These are phyloP conservation scores for Trametes cubensis DNA, from an alignment of 768 basidiomycete genomes.

Conservation along the genomic window DNA sequence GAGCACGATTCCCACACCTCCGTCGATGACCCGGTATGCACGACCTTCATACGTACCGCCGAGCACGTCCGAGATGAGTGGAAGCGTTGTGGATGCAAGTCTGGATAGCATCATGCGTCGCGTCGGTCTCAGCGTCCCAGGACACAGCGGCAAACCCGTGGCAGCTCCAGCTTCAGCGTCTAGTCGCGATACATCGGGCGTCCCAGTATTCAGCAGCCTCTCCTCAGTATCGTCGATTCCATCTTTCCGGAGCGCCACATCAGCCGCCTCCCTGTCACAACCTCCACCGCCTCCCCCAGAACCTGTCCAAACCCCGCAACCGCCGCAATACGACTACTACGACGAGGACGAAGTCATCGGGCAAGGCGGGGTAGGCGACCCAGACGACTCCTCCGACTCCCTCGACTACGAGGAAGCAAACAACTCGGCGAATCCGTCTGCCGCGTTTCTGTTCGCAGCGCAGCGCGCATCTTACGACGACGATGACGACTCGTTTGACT, in stretches of 20 bases:
- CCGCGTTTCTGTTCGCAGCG: constrained; percentile 69
- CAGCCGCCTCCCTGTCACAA: background rate
- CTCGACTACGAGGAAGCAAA: constrained; percentile 53
- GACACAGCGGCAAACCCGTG: background rate
- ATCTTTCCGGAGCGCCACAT: constrained; percentile 17
- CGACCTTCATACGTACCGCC: constrained; percentile 39
- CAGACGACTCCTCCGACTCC: constrained; percentile 60
- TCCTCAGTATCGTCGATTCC: constrained; percentile 20
- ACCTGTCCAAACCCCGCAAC: constrained; percentile 31
- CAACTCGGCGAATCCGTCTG: constrained; percentile 65
- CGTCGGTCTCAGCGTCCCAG: constrained; percentile 50
- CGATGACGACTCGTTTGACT: constrained; percentile 49
- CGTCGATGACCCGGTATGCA: constrained; percentile 71
- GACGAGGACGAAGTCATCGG: constrained; percentile 33
- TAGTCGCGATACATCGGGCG: background rate
- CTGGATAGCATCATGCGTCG: constrained; percentile 73
- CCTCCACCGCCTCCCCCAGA: constrained; percentile 11
- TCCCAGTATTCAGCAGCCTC: constrained; percentile 16
- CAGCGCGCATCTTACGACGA: constrained; percentile 42
- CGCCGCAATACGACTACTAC: constrained; percentile 30
- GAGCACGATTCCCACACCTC: constrained; percentile 71
- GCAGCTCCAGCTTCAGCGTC: constrained; percentile 13
- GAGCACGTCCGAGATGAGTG: constrained; percentile 36
- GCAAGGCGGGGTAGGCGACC: constrained; percentile 34
- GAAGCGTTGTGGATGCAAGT: constrained; percentile 56